These are phyloP conservation scores for Massarina eburnea DNA, from an alignment of 2,329 filamentous ascomycete species.

Conservation along the genomic window DNA sequence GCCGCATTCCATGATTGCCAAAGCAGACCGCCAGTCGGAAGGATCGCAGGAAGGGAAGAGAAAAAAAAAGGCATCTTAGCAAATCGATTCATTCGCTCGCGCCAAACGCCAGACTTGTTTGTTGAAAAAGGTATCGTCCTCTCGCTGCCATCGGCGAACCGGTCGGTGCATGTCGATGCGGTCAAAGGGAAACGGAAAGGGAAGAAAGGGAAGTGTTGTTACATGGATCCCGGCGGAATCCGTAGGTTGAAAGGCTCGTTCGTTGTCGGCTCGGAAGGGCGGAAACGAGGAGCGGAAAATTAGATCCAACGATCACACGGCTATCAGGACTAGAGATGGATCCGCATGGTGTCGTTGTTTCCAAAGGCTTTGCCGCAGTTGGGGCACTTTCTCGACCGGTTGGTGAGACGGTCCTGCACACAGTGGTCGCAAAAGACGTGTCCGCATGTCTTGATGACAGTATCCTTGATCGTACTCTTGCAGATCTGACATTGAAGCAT, in stretches of 20 bases:
- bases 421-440: slow-evolving; percentile 93
- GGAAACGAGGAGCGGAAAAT: too few species aligned
- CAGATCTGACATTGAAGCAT: slow-evolving; percentile 90
- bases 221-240: not conserved
- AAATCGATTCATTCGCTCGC: too few species aligned
- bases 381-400: slow-evolving; percentile 92
- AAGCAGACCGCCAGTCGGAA: too few species aligned
- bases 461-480: slow-evolving; percentile 91
- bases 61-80: too few species aligned
- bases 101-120: too few species aligned
- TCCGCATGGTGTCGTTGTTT: slow-evolving; percentile 79
- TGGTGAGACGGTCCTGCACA: slow-evolving; percentile 84
- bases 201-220: not conserved
- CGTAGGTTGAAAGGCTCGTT: not conserved
- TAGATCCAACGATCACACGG: too few species aligned
- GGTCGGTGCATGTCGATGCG: too few species aligned
- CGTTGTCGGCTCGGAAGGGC: not conserved
- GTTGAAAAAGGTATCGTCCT: too few species aligned
- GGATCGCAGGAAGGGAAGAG: too few species aligned
- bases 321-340: slow-evolving; percentile 43
- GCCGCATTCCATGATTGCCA: too few species aligned
- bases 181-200: not conserved
- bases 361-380: slow-evolving; percentile 93
- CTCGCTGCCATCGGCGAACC: too few species aligned
- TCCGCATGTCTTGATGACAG: slow-evolving; percentile 87